Percentiles rank a stretch among this genome's conserved stretches.
Conservation (phyloP, 1,284 basidiomycete species). For the Ceratobasidium sp. region DNA sequence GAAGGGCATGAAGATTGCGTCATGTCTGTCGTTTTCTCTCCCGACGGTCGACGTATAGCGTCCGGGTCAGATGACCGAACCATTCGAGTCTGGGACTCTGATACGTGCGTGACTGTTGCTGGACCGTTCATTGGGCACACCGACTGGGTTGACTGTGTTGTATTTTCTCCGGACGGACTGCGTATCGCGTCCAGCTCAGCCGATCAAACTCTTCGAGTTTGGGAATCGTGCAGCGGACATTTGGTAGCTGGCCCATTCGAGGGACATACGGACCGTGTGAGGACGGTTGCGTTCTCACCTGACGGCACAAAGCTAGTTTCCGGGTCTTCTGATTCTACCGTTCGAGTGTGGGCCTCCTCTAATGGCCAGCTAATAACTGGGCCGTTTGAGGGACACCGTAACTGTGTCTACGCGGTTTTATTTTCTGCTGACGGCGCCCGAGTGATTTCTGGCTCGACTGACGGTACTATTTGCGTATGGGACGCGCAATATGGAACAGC, state of each 20-base stretch:
- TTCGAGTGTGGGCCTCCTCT: neutral
- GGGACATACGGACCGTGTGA: neutral
- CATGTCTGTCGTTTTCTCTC: slow-evolving; percentile 53
- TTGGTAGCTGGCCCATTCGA: neutral
- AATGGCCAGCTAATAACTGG: neutral
- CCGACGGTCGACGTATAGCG: slow-evolving; percentile 52
- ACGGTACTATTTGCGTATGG: slow-evolving; percentile 23
- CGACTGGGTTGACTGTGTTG: neutral
- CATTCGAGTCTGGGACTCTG: slow-evolving; percentile 53
- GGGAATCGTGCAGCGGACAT: neutral
- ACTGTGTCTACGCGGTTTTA: neutral
- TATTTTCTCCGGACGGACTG: slow-evolving; percentile 1
- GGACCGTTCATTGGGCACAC: neutral
- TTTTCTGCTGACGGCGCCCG: slow-evolving; percentile 26
- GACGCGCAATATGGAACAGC: neutral
- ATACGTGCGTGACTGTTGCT: neutral
- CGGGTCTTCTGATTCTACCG: neutral
- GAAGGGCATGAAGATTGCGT: slow-evolving; percentile 54
- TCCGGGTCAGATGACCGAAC: slow-evolving; percentile 53
- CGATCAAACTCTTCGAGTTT: slow-evolving; percentile 9
- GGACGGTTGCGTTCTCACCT: neutral
- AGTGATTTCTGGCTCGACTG: slow-evolving; percentile 6
- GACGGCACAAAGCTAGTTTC: neutral
- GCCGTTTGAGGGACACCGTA: neutral
- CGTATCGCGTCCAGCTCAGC: slow-evolving; percentile 11